Evolutionary conservation across 106 monocot species (phyloP), one percentile per base, ranked within the genome.

Genomic region (Apostasia ramifera): DNA sequence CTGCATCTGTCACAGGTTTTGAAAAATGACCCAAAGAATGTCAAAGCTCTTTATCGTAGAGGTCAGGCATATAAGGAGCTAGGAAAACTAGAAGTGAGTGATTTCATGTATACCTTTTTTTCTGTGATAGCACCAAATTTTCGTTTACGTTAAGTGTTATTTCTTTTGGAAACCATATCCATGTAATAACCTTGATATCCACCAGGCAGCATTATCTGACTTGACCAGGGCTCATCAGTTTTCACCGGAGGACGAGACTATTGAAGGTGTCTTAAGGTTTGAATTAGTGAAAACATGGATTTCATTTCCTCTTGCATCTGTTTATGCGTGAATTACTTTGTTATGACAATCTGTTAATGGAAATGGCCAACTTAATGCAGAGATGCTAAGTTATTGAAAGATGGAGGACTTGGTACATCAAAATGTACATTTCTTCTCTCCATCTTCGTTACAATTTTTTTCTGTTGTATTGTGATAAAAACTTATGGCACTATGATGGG

Each of bases 31-130:
- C 68, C 80, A 2, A 76, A 64, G 57, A 98, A 93, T 80, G 81
- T 92, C 53, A 98, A 98, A 85, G 98, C 98, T 71, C 77, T 93
- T 65, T 98, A 98, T 85, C 92, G 98, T 26, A 83, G 98, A 85
- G 98, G 98, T 75, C 98, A 93, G 75, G 98, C 98, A 59, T 93
- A 85, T 68, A 98, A 90, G 70, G 98, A 98, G 71, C 46, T 87
- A 5, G 92, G 89, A 51, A 88, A 89, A 9, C 81, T 98, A 59
- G 68, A 85, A 54, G 98, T 90, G 73, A 79, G 85, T 74, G 6
- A 13, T 62, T 62, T 3, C 12, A 44, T 3, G 6, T 62, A 26
- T 14, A 26, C 9, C n/a, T 65, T 3, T 47, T 74, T 44, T 40
- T 53, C 41, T 41, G 66, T 55, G 9, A 47, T 4, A 68, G 57